Evolutionary conservation across 345 rosid genomes (phyloP), one percentile per base, ranked within the genome.

Genomic region (Odontarrhena argentea): DNA sequence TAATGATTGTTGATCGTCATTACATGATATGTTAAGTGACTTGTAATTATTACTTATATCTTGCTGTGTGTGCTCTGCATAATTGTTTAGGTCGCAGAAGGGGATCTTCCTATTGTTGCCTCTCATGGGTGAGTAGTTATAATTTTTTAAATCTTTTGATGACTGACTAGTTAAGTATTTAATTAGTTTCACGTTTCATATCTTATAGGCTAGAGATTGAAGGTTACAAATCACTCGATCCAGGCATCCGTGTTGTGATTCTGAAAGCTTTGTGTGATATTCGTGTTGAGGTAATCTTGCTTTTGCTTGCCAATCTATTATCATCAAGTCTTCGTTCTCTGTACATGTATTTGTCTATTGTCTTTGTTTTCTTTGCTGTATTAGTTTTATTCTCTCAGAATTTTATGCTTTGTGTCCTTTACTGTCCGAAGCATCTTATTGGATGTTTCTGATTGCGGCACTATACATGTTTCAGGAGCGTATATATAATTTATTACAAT

Each of bases 221-320:
- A 70, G 68, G 48, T 40, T 93, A 93, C 77, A 93, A 81, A 73
- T 74, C 84, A 14, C 96, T 93, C 62, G 90, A 93, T 78, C 96
- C 98, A 63, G 82, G 84, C 68, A 81, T 87, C 51, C 96, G 98
- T 58, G 96, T 89, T 72, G 84, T 85, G 79, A 93, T 93, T 65
- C 67, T 93, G 81, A 93, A 87, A 83, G 98, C 97, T 11, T 68
- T 93, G 4, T 93, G 98, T 53, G 98, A 93, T 78, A 93, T 93
- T 66, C 97, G 96, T 60, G 97, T 87, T 67, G 97, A 93, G 98
- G 98, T 92, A 85, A 51, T 47, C 26, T 53, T 46, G 32, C 51
- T 54, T 22, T 3, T 37, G 24, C 42, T 44, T 44, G 42, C 13
- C 24, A n/a, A 55, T 30, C 42, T 55, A 5, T 14, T 32, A 34